Base-by-base conservation (phyloP, 2,329 filamentous ascomycete genomes). In the Penicillium sp. region DNA sequence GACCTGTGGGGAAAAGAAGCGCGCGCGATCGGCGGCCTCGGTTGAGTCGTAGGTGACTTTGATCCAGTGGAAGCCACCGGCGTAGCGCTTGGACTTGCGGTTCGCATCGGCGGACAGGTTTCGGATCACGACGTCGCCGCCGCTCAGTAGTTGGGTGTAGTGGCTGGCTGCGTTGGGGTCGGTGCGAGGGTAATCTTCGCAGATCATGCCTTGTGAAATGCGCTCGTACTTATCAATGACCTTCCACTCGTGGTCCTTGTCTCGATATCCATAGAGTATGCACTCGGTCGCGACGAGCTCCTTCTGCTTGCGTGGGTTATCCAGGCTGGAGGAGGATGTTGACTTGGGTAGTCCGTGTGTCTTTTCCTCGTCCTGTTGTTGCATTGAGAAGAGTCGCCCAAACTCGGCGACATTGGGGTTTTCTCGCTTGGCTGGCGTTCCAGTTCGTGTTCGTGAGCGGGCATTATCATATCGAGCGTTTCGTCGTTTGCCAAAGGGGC, bases 1-100 rank as follows among this genome's bases (percentile, higher is more conserved):
- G 55, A 81, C 81, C 72, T 91, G 87, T 0, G 89, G 89, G 48
- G 88, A 90, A 50, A 83, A 82, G 67, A 83, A 88, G 40, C 87
- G 75, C 21, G 89, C 89, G 10, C 84, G 79, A 55, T 89, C 87
- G 18, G 88, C 89, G 2, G 88, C 86, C 61, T 88, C 83, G 45
- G 82, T 80, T 40, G 86, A 89, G 73, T 91, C 89, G 65, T 91
- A 92, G 1, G 89, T 92, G 51, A 92, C 80, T 72, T 92, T 92
- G 65, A 97, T 91, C 93, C 93, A 97, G 77, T 96, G 90, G 63
- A 89, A 83, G 41, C 93, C 93, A 46, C 91, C 89, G 43, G 88
- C 88, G 58, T 90, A 92, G 57, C 82, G 84, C 73, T 92, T 91
- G 67, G 93, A 90, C 71, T 92, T 88, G 49, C 82, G 80, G 52